A percentile compares a stretch with the other conserved stretches of the same genome.
Conservation (phyloP, 345 rosid genomes). For the Eucalyptus leucophloia region DNA sequence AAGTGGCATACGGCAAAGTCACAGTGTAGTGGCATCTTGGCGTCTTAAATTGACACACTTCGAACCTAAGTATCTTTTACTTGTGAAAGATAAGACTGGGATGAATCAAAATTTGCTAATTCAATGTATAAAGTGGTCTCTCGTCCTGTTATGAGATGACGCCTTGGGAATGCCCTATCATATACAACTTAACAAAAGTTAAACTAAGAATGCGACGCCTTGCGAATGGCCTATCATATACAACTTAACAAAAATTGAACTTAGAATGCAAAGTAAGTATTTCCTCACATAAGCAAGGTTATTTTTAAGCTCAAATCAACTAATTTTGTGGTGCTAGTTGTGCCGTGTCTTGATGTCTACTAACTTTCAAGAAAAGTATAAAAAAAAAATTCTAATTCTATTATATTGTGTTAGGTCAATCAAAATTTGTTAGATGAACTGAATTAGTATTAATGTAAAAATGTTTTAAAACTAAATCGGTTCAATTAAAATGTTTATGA, state of each 20-base stretch:
- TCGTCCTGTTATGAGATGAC: background rate
- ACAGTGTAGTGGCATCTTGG: background rate
- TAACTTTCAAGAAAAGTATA: background rate
- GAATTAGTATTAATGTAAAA: fast-evolving
- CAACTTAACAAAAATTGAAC: no score
- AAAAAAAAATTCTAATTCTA: no score
- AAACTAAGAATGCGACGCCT: no score
- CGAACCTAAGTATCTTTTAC: background rate
- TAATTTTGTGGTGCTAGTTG: background rate
- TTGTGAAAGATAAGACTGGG: background rate
- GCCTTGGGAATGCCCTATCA: background rate
- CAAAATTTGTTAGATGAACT: fast-evolving
- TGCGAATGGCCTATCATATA: no score
- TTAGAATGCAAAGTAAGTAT: background rate
- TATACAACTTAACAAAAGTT: background rate
- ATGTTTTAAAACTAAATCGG: fast-evolving
- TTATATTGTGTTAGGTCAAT: no score
- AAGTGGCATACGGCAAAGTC: background rate
- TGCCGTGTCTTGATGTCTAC: background rate
- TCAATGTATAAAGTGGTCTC: background rate
- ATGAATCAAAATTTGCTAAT: background rate
- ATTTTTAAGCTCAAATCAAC: background rate
- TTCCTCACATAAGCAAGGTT: background rate
- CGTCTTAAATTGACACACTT: background rate
- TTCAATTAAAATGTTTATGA: fast-evolving